Evolutionary conservation across 2,329 filamentous ascomycete species (phyloP), one percentile per base, ranked within the genome.

Genomic region (Onygenales sp.): DNA sequence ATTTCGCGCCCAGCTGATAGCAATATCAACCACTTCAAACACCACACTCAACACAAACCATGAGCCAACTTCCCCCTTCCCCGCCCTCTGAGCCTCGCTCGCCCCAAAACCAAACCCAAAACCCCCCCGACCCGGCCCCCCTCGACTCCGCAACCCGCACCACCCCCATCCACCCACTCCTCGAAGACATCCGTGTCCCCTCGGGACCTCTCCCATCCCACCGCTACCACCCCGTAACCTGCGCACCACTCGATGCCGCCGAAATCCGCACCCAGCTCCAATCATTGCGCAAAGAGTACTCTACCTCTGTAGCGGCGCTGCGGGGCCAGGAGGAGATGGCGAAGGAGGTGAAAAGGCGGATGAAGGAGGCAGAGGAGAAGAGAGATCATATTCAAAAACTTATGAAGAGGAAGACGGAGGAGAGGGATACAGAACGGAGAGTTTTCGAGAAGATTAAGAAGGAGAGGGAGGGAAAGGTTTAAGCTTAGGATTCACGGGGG

Each of bases 401-500:
- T 3, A 67, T 73, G 58, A 69, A 73, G 52, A 71, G 71, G 58
- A 73, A 73, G 56, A 63, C 64, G 10, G 71, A 71, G 54, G 70
- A 73, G 54, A 62, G 69, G 36, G 67, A 73, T 51, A 70, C 64
- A 4, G 70, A 73, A 57, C 63, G 71, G 61, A 72, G 69, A 52
- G 65, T 73, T 2, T 58, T 72, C 2, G 67, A 67, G 46, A 73
- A 73, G 51, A 71, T 67, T 44, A 70, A 71, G 53, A 65, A 69
- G 54, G 67, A 66, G 37, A 71, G 69, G 54, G 61, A 61, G 49
- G 50, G 34, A 4, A 49, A 32, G 36, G 13, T 34, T 32, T 32
- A 5, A 40, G 21, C 36, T 32, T 0, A 27, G 21, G 21, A 27
- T 27, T 27, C 4, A 27, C 1, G 21, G 21, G 21, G 21, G 21